These are phyloP conservation scores for Auricularia sp. DNA, from an alignment of 768 basidiomycete species.

Conservation along the genomic window DNA sequence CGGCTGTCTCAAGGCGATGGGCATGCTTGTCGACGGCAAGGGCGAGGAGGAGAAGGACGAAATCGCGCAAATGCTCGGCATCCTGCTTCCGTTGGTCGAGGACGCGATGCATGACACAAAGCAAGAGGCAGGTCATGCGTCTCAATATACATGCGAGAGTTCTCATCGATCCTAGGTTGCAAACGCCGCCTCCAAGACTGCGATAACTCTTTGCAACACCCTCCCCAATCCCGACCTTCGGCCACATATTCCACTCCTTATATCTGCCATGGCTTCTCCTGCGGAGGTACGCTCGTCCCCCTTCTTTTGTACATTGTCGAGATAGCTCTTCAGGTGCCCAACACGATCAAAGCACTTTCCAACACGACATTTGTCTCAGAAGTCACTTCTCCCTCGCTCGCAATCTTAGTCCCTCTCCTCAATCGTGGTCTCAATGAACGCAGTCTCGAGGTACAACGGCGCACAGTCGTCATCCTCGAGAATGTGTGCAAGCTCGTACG, in stretches of 20 bases:
- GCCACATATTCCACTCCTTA: slow-evolving; percentile 79
- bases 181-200: slow-evolving; percentile 77
- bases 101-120: slow-evolving; percentile 95
- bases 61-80: slow-evolving; percentile 76
- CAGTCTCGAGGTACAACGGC: slow-evolving; percentile 91
- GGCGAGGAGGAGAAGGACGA: slow-evolving; percentile 48
- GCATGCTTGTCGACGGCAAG: slow-evolving; percentile 42
- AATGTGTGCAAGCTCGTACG: slow-evolving; percentile 97
- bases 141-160: neutral
- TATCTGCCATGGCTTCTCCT: slow-evolving; percentile 90
- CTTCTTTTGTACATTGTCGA: too few relatives aligned
- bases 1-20: slow-evolving; percentile 82
- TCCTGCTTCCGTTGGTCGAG: slow-evolving; percentile 78
- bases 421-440: slow-evolving; percentile 87
- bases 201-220: slow-evolving; percentile 77
- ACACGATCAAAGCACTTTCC: slow-evolving; percentile 90
- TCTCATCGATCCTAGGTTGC: slow-evolving; percentile 49
- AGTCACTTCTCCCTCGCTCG: slow-evolving; percentile 91
- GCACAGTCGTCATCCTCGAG: slow-evolving; percentile 88
- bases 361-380: slow-evolving; percentile 95
- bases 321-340: slow-evolving; percentile 47
- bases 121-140: slow-evolving; percentile 52
- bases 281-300: slow-evolving; percentile 12
- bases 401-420: slow-evolving; percentile 87
- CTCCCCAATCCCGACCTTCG: slow-evolving; percentile 88